Conservation (phyloP, 2,329 filamentous ascomycete genomes). For the Colletotrichum musae region DNA sequence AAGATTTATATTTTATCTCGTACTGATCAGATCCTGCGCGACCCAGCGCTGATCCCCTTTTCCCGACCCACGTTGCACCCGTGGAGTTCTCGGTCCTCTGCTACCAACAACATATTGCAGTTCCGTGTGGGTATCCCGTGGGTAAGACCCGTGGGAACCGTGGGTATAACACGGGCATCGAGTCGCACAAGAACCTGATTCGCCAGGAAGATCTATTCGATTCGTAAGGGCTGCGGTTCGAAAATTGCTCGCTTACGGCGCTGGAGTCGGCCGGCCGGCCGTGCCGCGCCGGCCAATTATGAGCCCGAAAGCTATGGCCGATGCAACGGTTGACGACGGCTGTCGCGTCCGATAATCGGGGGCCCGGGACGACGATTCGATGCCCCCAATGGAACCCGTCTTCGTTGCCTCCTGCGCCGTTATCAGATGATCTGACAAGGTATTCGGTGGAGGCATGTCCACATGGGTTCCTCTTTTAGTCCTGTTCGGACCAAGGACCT, state of each 20-base stretch:
- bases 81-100: constrained; percentile 2
- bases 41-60: constrained; percentile 20
- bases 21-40: constrained; percentile 5
- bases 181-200: constrained; percentile 51
- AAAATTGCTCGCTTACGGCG: constrained; percentile 16
- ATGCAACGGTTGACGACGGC: constrained; percentile 12
- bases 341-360: constrained; percentile 11
- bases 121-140: constrained; percentile 4
- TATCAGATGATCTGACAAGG: constrained; percentile 41
- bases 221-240: constrained; percentile 16
- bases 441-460: constrained; percentile 10
- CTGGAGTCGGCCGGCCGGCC: not conserved
- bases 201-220: constrained; percentile 23
- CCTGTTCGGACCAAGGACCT: not conserved
- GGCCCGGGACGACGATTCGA: not conserved
- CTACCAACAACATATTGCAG: not conserved
- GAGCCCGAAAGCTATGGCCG: constrained; percentile 10
- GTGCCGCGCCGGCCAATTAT: constrained; percentile 16
- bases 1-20: constrained; percentile 30
- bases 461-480: constrained; percentile 18
- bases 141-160: not conserved
- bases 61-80: constrained; percentile 22
- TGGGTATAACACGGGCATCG: not conserved
- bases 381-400: not conserved
- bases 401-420: not conserved